Evolutionary conservation across 163 green algal species (phyloP), one percentile per base, ranked within the genome.

Genomic region (Prototheca wickerhamii): DNA sequence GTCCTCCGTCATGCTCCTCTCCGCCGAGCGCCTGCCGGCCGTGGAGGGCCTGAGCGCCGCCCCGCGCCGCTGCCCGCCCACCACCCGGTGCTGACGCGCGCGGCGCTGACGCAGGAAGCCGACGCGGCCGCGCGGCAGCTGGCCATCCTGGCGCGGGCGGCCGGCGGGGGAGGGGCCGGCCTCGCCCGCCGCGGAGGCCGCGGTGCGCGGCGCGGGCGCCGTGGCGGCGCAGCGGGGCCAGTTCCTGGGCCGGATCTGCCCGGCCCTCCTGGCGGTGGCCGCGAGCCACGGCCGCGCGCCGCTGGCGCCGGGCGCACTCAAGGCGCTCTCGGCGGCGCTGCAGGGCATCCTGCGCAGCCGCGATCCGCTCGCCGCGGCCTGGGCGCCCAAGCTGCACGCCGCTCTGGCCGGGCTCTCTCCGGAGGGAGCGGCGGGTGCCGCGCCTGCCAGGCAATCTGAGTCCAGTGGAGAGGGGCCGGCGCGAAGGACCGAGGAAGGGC

Each of bases 171-270:
- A 58, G 37, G 35, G 18, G 3, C 31, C 68, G 29, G 33, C 70
- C 1, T 53, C 63, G 2, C 34, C 56, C 1, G 57, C 82, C 46
- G 61, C 73, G 25, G 72, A 80, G 4, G 73, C 75, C 5, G 62
- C 64, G 3, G 57, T 87, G 25, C 69, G 69, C 17, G 68, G 58
- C 4, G 72, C 69, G 5, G 67, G 61, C 10, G 37, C 55, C 25
- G 58, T 88, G 6, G 71, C 71, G 7, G 55, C 76, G 44, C 65
- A 75, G 40, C 69, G 81, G 28, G 79, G 79, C 2, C 68, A 81
- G 54, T 75, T 84, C n/a, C 44, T 84, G 50, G 76, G 69, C 44
- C 77, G 78, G 37, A 23, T 88, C 26, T 40, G 86, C 57, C 81
- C 81, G 28, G 46, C 59, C 0, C 63, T 88, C 12, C 57, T 88